Evolutionary conservation across 2,329 filamentous ascomycete genomes (phyloP), one percentile per base, ranked within the genome.

Genomic region (Ophiostoma perfectum): DNA sequence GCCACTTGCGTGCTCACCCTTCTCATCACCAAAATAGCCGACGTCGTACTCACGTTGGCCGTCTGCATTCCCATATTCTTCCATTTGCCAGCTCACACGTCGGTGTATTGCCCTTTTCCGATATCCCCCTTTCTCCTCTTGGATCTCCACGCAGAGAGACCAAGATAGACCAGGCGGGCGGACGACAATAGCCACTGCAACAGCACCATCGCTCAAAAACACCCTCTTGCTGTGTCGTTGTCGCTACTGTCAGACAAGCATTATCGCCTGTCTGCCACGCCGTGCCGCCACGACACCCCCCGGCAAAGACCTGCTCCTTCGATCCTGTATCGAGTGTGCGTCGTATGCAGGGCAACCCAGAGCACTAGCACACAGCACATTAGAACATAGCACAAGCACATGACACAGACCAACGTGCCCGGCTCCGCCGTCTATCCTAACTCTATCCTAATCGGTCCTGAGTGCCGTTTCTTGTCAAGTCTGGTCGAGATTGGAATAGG

Each of bases 41-140:
- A 27, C 27, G 27, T 27, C 27, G 27, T 27, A 27, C 27, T 27
- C 27, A 27, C 27, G 2, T 27, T 27, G 27, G 27, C 27, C 27
- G 27, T 27, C 27, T 27, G 27, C 27, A 27, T 27, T 27, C 27
- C 27, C 27, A 27, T 27, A 27, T 27, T 27, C 27, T 27, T 27
- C 27, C 27, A 27, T 27, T 27, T 27, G 27, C 27, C 27, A 27
- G 27, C 27, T 27, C 27, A 27, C 27, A 27, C 27, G 27, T 64
- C 65, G 66, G n/a, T 44, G 58, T 38, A 67, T 39, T 60, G 66
- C 60, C 62, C 55, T 60, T 60, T 60, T 60, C 16, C 55, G 11
- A 39, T 14, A 18, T 38, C 27, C 55, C 55, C 55, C 27, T 58
- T 36, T 58, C 18, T 58, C 18, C 18, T 58, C 49, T 55, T 55